Evolutionary conservation across 2,329 filamentous ascomycete genomes (phyloP).

Genomic region (Samsoniella hepiali): DNA sequence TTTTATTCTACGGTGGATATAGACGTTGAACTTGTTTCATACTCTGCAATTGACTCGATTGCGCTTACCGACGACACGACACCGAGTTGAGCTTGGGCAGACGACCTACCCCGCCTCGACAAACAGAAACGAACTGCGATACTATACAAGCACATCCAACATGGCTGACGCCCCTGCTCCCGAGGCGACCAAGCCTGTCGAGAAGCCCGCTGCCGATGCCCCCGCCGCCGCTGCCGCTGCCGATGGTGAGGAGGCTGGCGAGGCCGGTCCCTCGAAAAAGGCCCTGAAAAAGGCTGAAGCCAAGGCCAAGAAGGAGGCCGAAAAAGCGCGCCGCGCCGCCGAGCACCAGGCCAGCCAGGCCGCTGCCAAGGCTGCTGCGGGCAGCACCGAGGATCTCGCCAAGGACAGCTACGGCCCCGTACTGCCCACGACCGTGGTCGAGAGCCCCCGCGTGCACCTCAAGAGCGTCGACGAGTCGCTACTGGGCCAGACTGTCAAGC

Average conservation of each 20-base stretch:
- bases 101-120: slow-evolving; percentile 7
- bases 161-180: slow-evolving; percentile 33
- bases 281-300: slow-evolving; percentile 79
- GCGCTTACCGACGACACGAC: neutral
- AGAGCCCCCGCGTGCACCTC: slow-evolving; percentile 58
- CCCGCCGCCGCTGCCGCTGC: slow-evolving; percentile 7
- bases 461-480: slow-evolving; percentile 61
- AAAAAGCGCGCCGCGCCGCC: slow-evolving; percentile 70
- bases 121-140: neutral
- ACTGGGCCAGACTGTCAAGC: slow-evolving; percentile 66
- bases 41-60: neutral
- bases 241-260: slow-evolving; percentile 20
- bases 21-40: neutral
- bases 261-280: slow-evolving; percentile 63
- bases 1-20: neutral
- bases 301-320: slow-evolving; percentile 85
- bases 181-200: slow-evolving; percentile 12
- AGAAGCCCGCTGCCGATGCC: slow-evolving; percentile 15
- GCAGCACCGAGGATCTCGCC: slow-evolving; percentile 65
- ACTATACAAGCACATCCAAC: slow-evolving; percentile 13
- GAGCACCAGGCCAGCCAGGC: slow-evolving; percentile 71
- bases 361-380: slow-evolving; percentile 61
- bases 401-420: slow-evolving; percentile 78
- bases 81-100: neutral
- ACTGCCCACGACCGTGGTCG: slow-evolving; percentile 53